Base-by-base conservation (phyloP, 495 filamentous ascomycete genomes). In the Sabuloglossum arenarium region DNA sequence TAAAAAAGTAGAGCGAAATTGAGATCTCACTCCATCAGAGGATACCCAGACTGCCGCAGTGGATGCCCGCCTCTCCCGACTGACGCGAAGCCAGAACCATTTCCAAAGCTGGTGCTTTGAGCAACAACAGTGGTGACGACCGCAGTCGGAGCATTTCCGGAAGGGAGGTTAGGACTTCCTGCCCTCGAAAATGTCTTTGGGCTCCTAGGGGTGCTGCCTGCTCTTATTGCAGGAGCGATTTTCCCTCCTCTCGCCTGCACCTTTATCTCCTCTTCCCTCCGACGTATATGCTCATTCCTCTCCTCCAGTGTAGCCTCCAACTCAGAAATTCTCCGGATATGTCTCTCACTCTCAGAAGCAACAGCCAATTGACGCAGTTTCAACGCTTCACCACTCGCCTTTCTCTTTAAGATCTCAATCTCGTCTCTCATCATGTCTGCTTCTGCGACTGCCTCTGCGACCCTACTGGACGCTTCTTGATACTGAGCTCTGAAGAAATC, bases 401-500 rank as follows among this genome's bases (percentile, higher is more conserved):
- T 74, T 11, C 67, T 70, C 52, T 70, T 67, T 23, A 84, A 67
- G 0, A 64, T 61, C 24, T 69, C 71, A 32, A 78, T 73, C 37
- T 71, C 67, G 10, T 61, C 62, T 34, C 68, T 63, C 11, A 84
- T 69, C n/a, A 66, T 65, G 11, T 69, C 64, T 37, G 72, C 69
- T 65, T 84, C 78, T 24, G 66, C 67, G 16, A 64, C 64, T 19
- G 76, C 66, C 39, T 79, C 74, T 16, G 66, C 69, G 10, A 73
- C 73, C 0, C 68, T 66, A 16, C 68, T 78, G 14, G 80, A 83
- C 0, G 80, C 79, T 32, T 71, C 69, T 54, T 86, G 80, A 58
- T 86, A 88, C 32, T 75, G 70, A 19, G 72, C 68, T 46, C 80
- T 75, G 32, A 70, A 70, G 63, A 80, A 86, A 14, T 84, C 82